A percentile compares a stretch with the other conserved stretches of the same genome.
These are phyloP conservation scores for Mycogone perniciosa DNA, from an alignment of 2,329 filamentous ascomycete species.

Conservation along the genomic window DNA sequence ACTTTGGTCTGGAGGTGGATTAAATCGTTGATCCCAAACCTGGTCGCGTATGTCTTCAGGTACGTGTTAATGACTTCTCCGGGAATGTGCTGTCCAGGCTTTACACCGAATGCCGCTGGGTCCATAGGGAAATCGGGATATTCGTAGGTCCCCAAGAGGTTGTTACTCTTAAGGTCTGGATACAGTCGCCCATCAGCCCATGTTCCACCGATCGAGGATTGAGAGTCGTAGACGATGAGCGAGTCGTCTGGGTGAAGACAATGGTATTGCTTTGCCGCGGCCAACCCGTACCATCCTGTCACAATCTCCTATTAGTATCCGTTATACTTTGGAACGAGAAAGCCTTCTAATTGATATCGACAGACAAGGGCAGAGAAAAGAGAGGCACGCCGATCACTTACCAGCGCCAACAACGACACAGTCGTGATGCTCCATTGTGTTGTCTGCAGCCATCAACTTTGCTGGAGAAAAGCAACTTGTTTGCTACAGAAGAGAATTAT, in stretches of 20 bases:
- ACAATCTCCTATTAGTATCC: neutral
- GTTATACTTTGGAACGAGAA: neutral
- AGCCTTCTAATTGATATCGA: neutral
- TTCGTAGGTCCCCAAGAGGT: constrained; percentile 66
- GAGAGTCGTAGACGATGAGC: constrained; percentile 52
- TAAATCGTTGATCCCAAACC: constrained; percentile 35
- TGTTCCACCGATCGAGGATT: constrained; percentile 56
- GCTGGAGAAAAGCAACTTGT: neutral
- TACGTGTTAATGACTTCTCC: constrained; percentile 43
- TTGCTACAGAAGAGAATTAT: neutral
- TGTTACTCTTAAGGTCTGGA: constrained; percentile 65
- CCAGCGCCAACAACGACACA: constrained; percentile 48
- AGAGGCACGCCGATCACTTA: constrained; percentile 25
- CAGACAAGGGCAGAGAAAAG: neutral
- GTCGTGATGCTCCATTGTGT: constrained; percentile 37
- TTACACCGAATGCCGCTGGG: constrained; percentile 42
- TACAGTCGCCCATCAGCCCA: constrained; percentile 65
- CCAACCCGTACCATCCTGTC: constrained; percentile 45
- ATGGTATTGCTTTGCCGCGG: constrained; percentile 54
- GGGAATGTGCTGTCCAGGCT: constrained; percentile 41
- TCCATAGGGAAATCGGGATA: constrained; percentile 69
- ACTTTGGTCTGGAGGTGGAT: constrained; percentile 37
- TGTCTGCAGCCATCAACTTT: neutral
- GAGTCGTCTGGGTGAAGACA: constrained; percentile 51
- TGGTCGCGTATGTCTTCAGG: constrained; percentile 37